Base-by-base conservation (phyloP, 345 rosid species). In the Populus simonii region DNA sequence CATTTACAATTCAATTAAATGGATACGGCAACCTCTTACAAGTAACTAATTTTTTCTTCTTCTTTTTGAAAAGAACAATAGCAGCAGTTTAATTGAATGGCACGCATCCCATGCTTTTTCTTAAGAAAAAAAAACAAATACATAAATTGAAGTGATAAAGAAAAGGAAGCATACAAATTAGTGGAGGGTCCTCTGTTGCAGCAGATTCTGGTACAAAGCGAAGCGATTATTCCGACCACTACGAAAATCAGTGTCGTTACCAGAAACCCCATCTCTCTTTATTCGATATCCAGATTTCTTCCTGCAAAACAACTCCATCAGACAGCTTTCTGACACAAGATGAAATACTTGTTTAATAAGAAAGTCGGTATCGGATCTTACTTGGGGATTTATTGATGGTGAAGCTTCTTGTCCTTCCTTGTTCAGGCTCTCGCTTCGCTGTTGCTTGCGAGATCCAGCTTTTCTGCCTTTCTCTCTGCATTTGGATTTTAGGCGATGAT, bases 151-250 rank as follows among this genome's bases (percentile, higher is more conserved):
- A 27, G 27, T 53, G 20, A 7, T 51, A n/a, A 51, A 36, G 66
- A 20, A 45, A 10, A 59, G 31, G 73, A 68, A 63, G 68, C 97
- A 59, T 89, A 96, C 98, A 94, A 84, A 84, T 94, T 96, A 13
- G 99, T 75, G 73, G 98, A 89, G 59, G 98, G 96, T 33, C 99
- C 98, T 80, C 87, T 85, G 83, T 88, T 91, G 90, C 90, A 96
- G 88, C 97, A 96, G 77, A 94, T 92, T 89, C 96, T 89, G 77
- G 89, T 89, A 83, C 96, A 92, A 65, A 96, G 80, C 11, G 92
- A 88, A 36, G 89, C 89, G 70, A 96, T 90, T 74, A 94, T 80
- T 80, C 98, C 98, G 78, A 92, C 80, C 85, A 92, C 93, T 20
- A 75, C 80, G 88, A 94, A 96, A 70, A 92, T 91, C 80, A 92